Evolutionary conservation across 75 land plant species (phyloP).

Genomic region (Cupressus sempervirens): DNA sequence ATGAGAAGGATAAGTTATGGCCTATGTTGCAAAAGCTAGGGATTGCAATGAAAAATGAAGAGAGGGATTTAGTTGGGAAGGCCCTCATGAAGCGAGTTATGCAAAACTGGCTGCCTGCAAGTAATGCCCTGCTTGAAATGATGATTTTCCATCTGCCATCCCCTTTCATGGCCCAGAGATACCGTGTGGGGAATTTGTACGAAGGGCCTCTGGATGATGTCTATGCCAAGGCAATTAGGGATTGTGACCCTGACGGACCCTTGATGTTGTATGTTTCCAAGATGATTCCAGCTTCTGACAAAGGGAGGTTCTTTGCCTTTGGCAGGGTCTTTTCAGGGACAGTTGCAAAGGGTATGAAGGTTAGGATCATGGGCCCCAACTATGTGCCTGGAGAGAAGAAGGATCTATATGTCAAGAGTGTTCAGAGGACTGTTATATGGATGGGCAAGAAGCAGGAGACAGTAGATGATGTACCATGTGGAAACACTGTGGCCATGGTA

Average conservation of each 20-base stretch:
- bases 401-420: conserved; percentile 66
- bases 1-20: conserved; percentile 95
- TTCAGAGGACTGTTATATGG: conserved; percentile 88
- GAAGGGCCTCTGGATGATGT: conserved; percentile 74
- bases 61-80: conserved; percentile 76
- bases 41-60: conserved; percentile 60
- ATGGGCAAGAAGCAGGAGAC: no score
- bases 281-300: conserved; percentile 92
- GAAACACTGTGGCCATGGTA: no score
- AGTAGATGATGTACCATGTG: no score
- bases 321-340: conserved; percentile 45
- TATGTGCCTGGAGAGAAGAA: conserved; percentile 74
- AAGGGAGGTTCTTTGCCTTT: conserved; percentile 59
- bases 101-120: conserved; percentile 90
- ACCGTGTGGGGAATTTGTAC: conserved; percentile 83
- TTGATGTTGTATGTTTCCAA: conserved; percentile 75
- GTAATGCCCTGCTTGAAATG: conserved; percentile 74
- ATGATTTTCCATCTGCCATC: conserved; percentile 85
- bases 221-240: conserved; percentile 76
- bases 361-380: conserved; percentile 75
- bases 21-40: conserved; percentile 78
- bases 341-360: conserved; percentile 46
- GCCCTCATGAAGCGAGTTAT: conserved; percentile 82
- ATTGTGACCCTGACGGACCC: conserved; percentile 72
- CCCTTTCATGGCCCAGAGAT: conserved; percentile 69